A percentile compares a stretch with the other conserved stretches of the same genome.
These are phyloP conservation scores for Pochonia chlamydosporia DNA, from an alignment of 2,329 filamentous ascomycete genomes.

Conservation along the genomic window DNA sequence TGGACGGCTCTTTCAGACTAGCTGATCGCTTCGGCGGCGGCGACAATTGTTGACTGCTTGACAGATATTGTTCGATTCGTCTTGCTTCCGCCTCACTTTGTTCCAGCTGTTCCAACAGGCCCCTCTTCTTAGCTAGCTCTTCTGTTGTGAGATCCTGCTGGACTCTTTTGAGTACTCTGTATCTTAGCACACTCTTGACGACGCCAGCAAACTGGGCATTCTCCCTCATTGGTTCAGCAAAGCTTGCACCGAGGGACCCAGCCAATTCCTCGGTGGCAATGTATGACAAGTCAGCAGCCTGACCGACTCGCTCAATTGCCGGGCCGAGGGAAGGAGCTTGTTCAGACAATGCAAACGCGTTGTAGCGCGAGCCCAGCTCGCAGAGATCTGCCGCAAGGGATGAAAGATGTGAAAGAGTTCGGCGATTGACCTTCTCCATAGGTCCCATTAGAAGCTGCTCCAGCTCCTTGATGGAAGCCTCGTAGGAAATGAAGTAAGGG, in stretches of 20 bases:
- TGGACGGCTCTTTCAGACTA: slow-evolving; percentile 45
- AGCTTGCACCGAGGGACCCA: slow-evolving; percentile 80
- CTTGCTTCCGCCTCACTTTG: slow-evolving; percentile 87
- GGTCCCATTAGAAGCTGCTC: slow-evolving; percentile 84
- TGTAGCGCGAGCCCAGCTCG: slow-evolving; percentile 92
- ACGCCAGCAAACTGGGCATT: slow-evolving; percentile 96
- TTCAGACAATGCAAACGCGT: slow-evolving; percentile 93
- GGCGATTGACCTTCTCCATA: slow-evolving; percentile 94
- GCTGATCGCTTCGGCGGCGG: slow-evolving; percentile 62
- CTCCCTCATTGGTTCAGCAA: slow-evolving; percentile 96
- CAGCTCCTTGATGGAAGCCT: slow-evolving; percentile 84
- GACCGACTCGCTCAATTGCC: slow-evolving; percentile 89
- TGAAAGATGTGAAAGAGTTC: slow-evolving; percentile 79
- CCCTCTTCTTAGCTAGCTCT: slow-evolving; percentile 81
- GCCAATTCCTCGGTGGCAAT: slow-evolving; percentile 92
- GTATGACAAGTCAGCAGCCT: slow-evolving; percentile 93
- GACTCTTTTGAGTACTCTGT: slow-evolving; percentile 86
- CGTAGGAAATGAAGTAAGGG: slow-evolving; percentile 92
- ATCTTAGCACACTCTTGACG: slow-evolving; percentile 81
- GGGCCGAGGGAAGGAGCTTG: slow-evolving; percentile 81
- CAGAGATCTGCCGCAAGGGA: slow-evolving; percentile 81
- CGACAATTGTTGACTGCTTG: slow-evolving; percentile 58
- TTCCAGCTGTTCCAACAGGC: slow-evolving; percentile 81
- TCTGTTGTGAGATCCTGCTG: slow-evolving; percentile 97
- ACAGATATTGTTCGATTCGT: slow-evolving; percentile 89